Conservation (phyloP, 805 yeast species). For the Schizosaccharomyces cryophilus region DNA sequence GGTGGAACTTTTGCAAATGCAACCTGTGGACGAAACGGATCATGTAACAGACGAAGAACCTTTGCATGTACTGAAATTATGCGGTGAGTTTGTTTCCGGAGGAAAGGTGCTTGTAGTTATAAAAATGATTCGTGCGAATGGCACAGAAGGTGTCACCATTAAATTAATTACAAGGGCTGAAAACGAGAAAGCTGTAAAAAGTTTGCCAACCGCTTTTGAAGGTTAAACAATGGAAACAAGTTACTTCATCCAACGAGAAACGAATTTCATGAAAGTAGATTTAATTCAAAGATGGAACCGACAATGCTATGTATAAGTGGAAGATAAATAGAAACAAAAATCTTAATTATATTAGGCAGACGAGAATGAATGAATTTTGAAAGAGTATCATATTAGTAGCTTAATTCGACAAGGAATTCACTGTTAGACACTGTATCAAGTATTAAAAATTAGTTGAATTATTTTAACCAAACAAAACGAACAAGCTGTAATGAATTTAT, state of each 20-base stretch:
- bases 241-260: background rate
- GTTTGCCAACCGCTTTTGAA: too few relatives aligned
- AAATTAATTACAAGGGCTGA: slow-evolving; percentile 18
- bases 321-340: too few relatives aligned
- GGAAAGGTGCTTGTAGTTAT: slow-evolving; percentile 21
- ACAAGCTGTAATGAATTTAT: too few relatives aligned
- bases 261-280: background rate
- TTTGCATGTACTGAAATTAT: slow-evolving; percentile 51
- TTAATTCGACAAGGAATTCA: too few relatives aligned
- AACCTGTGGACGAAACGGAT: slow-evolving; percentile 55
- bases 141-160: slow-evolving; percentile 20
- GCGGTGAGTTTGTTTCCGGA: slow-evolving; percentile 42
- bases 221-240: background rate
- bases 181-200: background rate
- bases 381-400: too few relatives aligned
- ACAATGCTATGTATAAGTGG: too few relatives aligned
- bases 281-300: too few relatives aligned
- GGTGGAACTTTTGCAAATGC: slow-evolving; percentile 29
- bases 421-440: too few relatives aligned
- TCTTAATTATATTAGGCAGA: too few relatives aligned
- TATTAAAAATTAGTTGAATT: too few relatives aligned
- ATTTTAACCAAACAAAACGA: too few relatives aligned
- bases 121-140: slow-evolving; percentile 20
- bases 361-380: too few relatives aligned
- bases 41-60: slow-evolving; percentile 24